These are phyloP conservation scores for Xylaria flabelliformis DNA, from an alignment of 495 filamentous ascomycete species.

Conservation along the genomic window DNA sequence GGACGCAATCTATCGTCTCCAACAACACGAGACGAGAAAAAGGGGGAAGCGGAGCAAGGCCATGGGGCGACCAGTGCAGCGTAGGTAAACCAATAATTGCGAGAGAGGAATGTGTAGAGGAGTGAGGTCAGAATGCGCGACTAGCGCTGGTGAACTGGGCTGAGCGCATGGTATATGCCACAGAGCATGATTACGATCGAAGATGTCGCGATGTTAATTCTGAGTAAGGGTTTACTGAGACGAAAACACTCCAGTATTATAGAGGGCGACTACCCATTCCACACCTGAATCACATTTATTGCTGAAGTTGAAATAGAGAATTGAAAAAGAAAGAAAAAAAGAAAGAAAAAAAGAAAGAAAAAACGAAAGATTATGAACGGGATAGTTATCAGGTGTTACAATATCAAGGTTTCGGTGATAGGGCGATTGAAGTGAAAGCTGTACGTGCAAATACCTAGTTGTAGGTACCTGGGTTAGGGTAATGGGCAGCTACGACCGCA, in stretches of 20 bases:
- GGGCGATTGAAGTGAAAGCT: neutral
- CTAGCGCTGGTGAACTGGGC: neutral
- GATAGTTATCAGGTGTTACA: neutral
- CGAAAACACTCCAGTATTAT: neutral
- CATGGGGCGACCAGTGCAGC: neutral
- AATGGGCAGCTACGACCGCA: too few relatives aligned
- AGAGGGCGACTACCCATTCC: neutral
- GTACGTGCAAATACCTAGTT: neutral
- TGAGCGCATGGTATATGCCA: neutral
- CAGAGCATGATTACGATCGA: neutral
- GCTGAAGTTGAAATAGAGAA: neutral
- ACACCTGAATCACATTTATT: neutral
- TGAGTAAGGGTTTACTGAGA: neutral
- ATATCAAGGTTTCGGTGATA: neutral
- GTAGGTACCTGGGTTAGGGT: neutral
- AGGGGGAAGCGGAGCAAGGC: neutral
- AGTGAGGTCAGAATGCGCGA: neutral
- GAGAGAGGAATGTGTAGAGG: neutral
- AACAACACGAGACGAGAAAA: neutral
- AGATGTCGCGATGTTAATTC: neutral
- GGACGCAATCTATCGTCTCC: neutral
- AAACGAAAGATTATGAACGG: neutral
- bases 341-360: neutral
- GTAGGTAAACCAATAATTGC: neutral
- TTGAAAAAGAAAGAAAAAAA: neutral